phyloP scores from a whole-genome alignment of 768 basidiomycete species.

The Pholiota conissans region DNA sequence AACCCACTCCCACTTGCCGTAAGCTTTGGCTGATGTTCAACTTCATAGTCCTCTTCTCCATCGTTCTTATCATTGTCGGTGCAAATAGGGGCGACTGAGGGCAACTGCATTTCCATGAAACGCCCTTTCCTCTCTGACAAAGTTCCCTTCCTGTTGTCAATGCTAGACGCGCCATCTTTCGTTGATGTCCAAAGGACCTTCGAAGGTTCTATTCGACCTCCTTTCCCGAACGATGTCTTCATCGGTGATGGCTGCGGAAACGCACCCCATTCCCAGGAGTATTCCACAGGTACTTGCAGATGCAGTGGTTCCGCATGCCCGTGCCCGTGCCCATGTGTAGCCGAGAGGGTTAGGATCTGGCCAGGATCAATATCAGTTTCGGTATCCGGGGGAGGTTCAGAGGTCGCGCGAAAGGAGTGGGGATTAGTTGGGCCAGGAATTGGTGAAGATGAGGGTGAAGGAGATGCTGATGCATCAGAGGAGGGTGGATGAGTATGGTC shows the following conservation, averaged over 20 bases:
- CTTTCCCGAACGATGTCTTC: conserved; percentile 50
- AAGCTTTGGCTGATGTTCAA: neutral
- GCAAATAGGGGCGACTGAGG: neutral
- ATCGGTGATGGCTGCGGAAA: conserved; percentile 82
- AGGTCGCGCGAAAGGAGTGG: conserved; percentile 49
- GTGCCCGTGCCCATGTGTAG: neutral
- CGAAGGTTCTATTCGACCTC: conserved; percentile 35
- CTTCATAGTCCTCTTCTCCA: neutral
- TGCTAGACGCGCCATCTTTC: conserved; percentile 1
- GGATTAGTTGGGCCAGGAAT: conserved; percentile 14
- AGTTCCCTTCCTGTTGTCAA: conserved; percentile 29
- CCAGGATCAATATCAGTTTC: conserved; percentile 22
- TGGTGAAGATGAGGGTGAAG: conserved; percentile 18
- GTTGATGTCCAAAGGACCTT: conserved; percentile 1
- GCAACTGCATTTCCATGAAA: conserved; percentile 16
- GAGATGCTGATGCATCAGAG: conserved; percentile 9
- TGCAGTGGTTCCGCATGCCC: conserved; percentile 10
- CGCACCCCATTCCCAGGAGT: conserved; percentile 94
- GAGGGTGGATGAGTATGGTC: conserved; percentile 15
- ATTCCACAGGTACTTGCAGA: conserved; percentile 45
- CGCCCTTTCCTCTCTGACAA: conserved; percentile 20
- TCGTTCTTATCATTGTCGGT: neutral
- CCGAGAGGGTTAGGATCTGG: conserved; percentile 8
- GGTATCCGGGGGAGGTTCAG: conserved; percentile 60
- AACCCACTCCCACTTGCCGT: conserved; percentile 1